Evolutionary conservation across 1,139 yeast genomes (phyloP).

Genomic region (Kodamaea sp.): DNA sequence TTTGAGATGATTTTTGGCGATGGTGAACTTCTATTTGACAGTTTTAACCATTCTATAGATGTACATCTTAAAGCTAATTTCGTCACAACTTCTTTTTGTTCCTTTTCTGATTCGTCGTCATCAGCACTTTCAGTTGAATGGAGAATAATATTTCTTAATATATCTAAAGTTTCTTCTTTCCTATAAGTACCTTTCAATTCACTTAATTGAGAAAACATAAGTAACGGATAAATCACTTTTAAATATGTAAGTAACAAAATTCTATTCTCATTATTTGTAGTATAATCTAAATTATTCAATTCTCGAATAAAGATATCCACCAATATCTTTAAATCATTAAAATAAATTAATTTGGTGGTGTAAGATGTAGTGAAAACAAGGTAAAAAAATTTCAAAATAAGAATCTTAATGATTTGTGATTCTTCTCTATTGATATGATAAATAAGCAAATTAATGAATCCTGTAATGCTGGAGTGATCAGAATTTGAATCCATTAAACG

Average conservation of each 20-base stretch:
- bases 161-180: constrained; percentile 46
- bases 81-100: constrained; percentile 39
- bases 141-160: constrained; percentile 46
- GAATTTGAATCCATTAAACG: constrained; percentile 28
- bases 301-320: constrained; percentile 85
- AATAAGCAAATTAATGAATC: constrained; percentile 39
- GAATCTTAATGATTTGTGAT: constrained; percentile 68
- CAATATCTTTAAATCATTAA: constrained; percentile 81
- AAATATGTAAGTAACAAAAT: constrained; percentile 67
- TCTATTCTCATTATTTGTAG: constrained; percentile 45
- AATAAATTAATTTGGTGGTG: constrained; percentile 66
- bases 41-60: constrained; percentile 52
- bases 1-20: constrained; percentile 1
- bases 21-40: not conserved
- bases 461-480: constrained; percentile 25
- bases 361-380: constrained; percentile 65
- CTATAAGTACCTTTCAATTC: constrained; percentile 53
- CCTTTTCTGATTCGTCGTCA: constrained; percentile 10
- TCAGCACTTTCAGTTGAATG: constrained; percentile 16
- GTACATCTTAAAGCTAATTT: constrained; percentile 64
- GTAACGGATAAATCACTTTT: constrained; percentile 69
- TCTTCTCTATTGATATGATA: constrained; percentile 73
- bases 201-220: constrained; percentile 60
- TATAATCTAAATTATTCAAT: constrained; percentile 56
- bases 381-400: constrained; percentile 76